These are phyloP conservation scores for Aspergillus coremiiformis DNA, from an alignment of 495 filamentous ascomycete genomes.

Conservation along the genomic window DNA sequence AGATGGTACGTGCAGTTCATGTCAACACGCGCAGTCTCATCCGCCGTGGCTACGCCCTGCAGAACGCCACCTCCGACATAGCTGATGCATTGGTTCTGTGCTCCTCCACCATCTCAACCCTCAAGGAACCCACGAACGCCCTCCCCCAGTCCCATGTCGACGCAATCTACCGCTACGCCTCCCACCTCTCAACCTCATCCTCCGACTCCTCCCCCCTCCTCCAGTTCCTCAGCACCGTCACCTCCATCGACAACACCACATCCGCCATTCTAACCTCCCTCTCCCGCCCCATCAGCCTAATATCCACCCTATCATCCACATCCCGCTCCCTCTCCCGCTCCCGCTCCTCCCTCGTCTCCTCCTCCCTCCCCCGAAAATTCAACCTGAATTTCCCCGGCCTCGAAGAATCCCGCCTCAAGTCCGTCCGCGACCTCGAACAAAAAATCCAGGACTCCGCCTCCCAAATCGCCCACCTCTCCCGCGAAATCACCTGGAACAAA, in stretches of 20 bases:
- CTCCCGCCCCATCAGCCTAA: constrained; percentile 70
- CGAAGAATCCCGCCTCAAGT: constrained; percentile 77
- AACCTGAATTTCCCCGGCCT: constrained; percentile 50
- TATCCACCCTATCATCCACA: constrained; percentile 57
- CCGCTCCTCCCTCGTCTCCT: constrained; percentile 55
- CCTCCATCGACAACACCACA: constrained; percentile 69
- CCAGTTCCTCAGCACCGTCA: constrained; percentile 64
- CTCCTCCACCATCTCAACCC: constrained; percentile 45
- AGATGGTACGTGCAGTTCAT: constrained; percentile 77
- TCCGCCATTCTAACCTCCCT: constrained; percentile 74
- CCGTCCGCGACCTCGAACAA: constrained; percentile 70
- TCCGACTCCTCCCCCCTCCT: constrained; percentile 61
- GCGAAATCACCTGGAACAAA: constrained; percentile 85
- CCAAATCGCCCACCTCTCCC: constrained; percentile 59
- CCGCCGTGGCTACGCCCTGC: constrained; percentile 38
- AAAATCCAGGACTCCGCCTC: constrained; percentile 57
- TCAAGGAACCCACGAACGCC: constrained; percentile 37
- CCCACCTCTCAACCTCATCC: constrained; percentile 57
- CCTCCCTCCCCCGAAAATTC: constrained; percentile 43
- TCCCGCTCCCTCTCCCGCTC: constrained; percentile 67
- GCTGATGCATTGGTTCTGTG: constrained; percentile 58
- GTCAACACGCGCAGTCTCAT: constrained; percentile 73
- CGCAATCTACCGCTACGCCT: constrained; percentile 67
- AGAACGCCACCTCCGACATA: constrained; percentile 49
- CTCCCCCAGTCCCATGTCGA: constrained; percentile 60